These are phyloP conservation scores for Suhomyces terraborum DNA, from an alignment of 1,139 yeast genomes.

Conservation along the genomic window DNA sequence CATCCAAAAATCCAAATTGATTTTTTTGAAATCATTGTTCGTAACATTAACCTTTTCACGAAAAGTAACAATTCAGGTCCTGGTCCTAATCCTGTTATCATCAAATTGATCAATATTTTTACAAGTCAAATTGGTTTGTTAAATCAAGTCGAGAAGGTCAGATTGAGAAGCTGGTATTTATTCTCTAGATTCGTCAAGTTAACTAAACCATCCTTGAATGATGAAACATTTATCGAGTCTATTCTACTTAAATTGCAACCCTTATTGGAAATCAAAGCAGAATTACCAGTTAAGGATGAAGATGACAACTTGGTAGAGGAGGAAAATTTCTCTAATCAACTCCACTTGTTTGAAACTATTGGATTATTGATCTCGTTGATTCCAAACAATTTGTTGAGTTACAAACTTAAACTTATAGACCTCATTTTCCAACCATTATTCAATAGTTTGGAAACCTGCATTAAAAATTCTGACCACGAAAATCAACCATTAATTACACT, in stretches of 20 bases:
- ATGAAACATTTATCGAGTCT: slow-evolving; percentile 37
- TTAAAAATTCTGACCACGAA: slow-evolving; percentile 34
- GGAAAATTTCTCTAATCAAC: slow-evolving; percentile 73
- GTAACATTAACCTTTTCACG: slow-evolving; percentile 67
- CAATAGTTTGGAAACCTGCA: slow-evolving; percentile 67
- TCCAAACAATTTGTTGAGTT: slow-evolving; percentile 30
- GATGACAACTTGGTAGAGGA: slow-evolving; percentile 57
- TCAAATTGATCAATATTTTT: slow-evolving; percentile 72
- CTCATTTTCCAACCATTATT: slow-evolving; percentile 77
- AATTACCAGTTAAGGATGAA: slow-evolving; percentile 52
- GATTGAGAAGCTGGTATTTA: slow-evolving; percentile 86
- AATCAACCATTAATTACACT: slow-evolving; percentile 51
- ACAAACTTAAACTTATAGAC: slow-evolving; percentile 55
- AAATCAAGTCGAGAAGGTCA: slow-evolving; percentile 68
- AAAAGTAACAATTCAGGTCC: slow-evolving; percentile 40
- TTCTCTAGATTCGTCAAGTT: slow-evolving; percentile 80
- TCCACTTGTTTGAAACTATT: slow-evolving; percentile 79
- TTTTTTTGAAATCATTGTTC: slow-evolving; percentile 82
- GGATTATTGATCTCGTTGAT: slow-evolving; percentile 65
- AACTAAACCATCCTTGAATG: slow-evolving; percentile 62
- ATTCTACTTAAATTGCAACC: slow-evolving; percentile 46
- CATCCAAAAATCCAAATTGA: slow-evolving; percentile 80
- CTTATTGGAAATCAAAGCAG: slow-evolving; percentile 63
- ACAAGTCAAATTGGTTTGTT: slow-evolving; percentile 81
- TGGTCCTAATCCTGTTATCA: slow-evolving; percentile 37